Evolutionary conservation across 768 basidiomycete species (phyloP).

Genomic region (Clitopilus hobsonii): DNA sequence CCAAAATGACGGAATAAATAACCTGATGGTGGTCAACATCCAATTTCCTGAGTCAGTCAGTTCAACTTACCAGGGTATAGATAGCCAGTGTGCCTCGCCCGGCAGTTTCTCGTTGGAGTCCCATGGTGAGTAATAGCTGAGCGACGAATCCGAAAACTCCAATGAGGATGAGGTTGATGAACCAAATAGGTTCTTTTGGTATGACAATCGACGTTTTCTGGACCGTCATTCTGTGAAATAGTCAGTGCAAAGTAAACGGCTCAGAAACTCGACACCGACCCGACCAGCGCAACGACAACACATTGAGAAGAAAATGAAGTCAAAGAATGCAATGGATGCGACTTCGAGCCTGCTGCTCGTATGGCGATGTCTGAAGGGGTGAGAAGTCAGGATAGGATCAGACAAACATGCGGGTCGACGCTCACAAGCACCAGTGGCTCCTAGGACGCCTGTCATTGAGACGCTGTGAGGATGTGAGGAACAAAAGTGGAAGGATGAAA

Average conservation of each 20-base stretch:
- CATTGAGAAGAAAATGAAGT: conserved; percentile 61
- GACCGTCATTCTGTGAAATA: conserved; percentile 35
- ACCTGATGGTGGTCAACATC: neutral
- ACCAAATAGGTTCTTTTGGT: conserved; percentile 41
- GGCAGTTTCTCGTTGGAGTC: conserved; percentile 37
- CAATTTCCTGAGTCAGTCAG: neutral
- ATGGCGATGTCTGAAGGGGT: conserved; percentile 29
- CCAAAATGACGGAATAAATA: neutral
- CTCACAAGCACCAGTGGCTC: conserved; percentile 67
- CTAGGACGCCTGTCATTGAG: conserved; percentile 48
- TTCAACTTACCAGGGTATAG: conserved; percentile 32
- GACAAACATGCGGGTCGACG: neutral
- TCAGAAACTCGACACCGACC: conserved; percentile 23
- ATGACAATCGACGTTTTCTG: conserved; percentile 36
- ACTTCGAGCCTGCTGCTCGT: conserved; percentile 68
- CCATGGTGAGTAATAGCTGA: conserved; percentile 52
- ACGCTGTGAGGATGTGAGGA: neutral
- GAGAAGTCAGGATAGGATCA: conserved; percentile 8
- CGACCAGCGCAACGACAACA: conserved; percentile 31
- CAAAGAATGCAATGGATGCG: conserved; percentile 68
- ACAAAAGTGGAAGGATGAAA: neutral
- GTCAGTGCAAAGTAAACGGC: too few species aligned
- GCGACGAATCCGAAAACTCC: conserved; percentile 49
- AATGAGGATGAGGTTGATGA: conserved; percentile 42
- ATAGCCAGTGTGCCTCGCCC: conserved; percentile 58